Conservation (phyloP, 2,329 filamentous ascomycete genomes). For the Alternaria gansuensis region DNA sequence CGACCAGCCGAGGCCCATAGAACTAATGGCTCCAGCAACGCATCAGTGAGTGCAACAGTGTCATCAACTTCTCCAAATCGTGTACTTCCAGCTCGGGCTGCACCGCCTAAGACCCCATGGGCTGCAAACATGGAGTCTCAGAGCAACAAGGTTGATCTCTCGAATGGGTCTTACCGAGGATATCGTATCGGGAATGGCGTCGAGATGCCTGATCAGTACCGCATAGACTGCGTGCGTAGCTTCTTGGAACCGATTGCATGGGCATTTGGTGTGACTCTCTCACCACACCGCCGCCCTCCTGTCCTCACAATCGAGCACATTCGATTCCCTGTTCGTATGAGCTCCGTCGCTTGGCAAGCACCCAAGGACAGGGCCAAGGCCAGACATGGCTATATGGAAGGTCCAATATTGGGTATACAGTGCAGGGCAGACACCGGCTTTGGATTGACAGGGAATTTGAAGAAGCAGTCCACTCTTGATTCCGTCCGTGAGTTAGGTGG, state of each 20-base stretch:
- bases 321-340: slow-evolving; percentile 66
- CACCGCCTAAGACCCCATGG: slow-evolving; percentile 43
- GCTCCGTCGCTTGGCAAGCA: slow-evolving; percentile 62
- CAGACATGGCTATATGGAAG: slow-evolving; percentile 65
- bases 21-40: slow-evolving; percentile 22
- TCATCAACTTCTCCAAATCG: slow-evolving; percentile 33
- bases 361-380: slow-evolving; percentile 63
- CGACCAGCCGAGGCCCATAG: slow-evolving; percentile 20
- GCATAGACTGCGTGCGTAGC: slow-evolving; percentile 63
- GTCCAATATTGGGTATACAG: slow-evolving; percentile 65
- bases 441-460: slow-evolving; percentile 46
- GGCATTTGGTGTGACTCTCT: slow-evolving; percentile 65
- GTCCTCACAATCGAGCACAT: slow-evolving; percentile 60
- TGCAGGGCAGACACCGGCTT: slow-evolving; percentile 65
- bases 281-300: slow-evolving; percentile 57
- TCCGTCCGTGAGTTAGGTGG: slow-evolving; percentile 66
- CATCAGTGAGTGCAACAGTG: slow-evolving; percentile 16
- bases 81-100: slow-evolving; percentile 39
- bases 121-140: slow-evolving; percentile 30
- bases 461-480: slow-evolving; percentile 58
- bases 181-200: slow-evolving; percentile 65
- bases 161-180: slow-evolving; percentile 62
- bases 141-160: slow-evolving; percentile 38
- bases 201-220: slow-evolving; percentile 67
- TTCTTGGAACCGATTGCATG: slow-evolving; percentile 67